Evolutionary conservation across 75 land plant species (phyloP), one percentile per base, ranked within the genome.

Genomic region (Sequoia sempervirens): DNA sequence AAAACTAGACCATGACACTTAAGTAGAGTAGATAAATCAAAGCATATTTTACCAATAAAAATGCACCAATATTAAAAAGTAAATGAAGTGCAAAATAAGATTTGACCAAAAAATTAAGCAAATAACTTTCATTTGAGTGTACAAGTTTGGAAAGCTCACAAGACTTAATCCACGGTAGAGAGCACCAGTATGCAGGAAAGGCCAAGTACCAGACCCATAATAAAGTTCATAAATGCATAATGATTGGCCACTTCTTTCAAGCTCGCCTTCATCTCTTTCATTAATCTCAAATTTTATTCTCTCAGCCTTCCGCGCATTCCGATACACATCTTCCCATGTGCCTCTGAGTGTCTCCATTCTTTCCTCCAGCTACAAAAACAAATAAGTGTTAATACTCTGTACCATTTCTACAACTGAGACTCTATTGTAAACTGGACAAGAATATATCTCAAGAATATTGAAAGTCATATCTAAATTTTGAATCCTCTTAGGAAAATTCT

Each of bases 251-350:
- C 87, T 92, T 84, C 99, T 93, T 84, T 92, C 95, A 26, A 96
- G 86, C 82, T 96, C 99, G 26, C 94, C 96, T 83, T 96, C 98
- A 90, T 96, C 95, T 73, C 95, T 87, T 89, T 97, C 99, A 90
- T 89, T 91, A 50, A 83, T 72, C 84, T 94, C 99, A 84, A 91
- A 93, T 80, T 90, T 91, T 64, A 87, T 81, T 70, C 89, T 94
- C 80, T 97, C 99, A 76, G 91, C 86, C 84, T 90, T 97, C 61
- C 89, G 87, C 82, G 92, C 94, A 87, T 76, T 89, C 30, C 90
- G 90, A 83, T 93, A 92, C 28, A 97, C 89, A 79, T 95, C 95
- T 83, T 97, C 95, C 95, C 94, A 97, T 46, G 84, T 81, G 75
- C 90, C 90, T 79, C 38, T 83, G 26, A 86, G 28, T 43, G 83